Base-by-base conservation (phyloP, 768 basidiomycete species). In the Mycena rosella region DNA sequence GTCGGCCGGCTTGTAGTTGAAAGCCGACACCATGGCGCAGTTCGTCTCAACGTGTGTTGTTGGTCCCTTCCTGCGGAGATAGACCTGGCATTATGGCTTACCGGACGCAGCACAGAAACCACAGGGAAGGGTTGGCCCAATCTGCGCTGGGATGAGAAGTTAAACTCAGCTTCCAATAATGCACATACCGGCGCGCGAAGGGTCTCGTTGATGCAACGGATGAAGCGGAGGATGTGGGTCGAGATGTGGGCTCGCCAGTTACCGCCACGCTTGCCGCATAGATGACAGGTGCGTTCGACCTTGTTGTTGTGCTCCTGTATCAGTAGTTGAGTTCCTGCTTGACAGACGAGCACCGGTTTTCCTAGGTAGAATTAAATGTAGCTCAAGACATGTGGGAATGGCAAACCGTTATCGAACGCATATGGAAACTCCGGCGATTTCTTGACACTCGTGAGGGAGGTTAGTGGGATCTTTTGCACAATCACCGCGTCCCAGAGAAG, bases 231-330 rank as follows among this genome's bases (percentile, higher is more conserved):
- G 44, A 68, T 49, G 18, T 68, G 66, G 0, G 34, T 53, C 18
- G 29, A 30, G 6, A 62, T 62, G n/a, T 68, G 66, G 0, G 27
- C 66, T 26, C 60, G 66, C 66, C 53, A 62, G n/a, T 61, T 56
- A 8, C 5, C 30, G 49, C 34, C 38, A 15, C 30, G 26, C 2
- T 54, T 32, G 11, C 60, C 53, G 20, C 65, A 67, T 0, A 67
- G n/a, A 48, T 61, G 52, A n/a, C 65, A 67, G 0, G 17, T 44
- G 32, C 60, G 60, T 20, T 66, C 40, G 1, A 47, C 45, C 29
- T 60, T 53, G n/a, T 53, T 36, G 11, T 66, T 24, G 24, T 47
- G 57, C 13, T 53, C 48, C 30, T 53, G 27, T 11, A 32, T 34
- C 15, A 55, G 52, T 9, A 36, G 65, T 22, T 60, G 47, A 5